Base-by-base conservation (phyloP, 805 yeast species). In the Candida mattraensis region DNA sequence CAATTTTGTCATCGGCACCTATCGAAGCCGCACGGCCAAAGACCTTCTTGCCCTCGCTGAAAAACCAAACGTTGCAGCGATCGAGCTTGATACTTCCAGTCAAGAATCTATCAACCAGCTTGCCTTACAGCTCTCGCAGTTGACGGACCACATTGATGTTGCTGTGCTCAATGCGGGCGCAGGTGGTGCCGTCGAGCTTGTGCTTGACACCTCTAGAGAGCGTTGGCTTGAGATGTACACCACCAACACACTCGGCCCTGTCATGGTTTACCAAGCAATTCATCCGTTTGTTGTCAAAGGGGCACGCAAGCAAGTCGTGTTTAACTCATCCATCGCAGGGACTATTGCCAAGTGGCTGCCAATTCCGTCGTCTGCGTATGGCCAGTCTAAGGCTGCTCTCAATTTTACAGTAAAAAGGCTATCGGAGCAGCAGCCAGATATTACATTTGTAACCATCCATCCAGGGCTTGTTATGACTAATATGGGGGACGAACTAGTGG, bases 1-100 rank as follows among this genome's bases (percentile, higher is more conserved):
- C 8, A 51, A 44, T 30, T 16, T 25, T 5, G 53, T 60, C 12
- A 38, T 58, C 25, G 58, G 58, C 1, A 14, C 40, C 7, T 14
- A 19, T 9, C 31, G 37, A 26, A 18, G 19, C 20, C 18, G 21
- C 17, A 16, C 32, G 26, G 24, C 37, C 9, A 19, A 50, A 15
- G 50, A 42, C 10, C 36, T 58, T 20, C 10, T 30, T 12, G 37
- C 45, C 23, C 37, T 49, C 28, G 30, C 40, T 7, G 21, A 41
- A 21, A 30, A 28, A 12, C 8, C 13, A 3, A 35, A 30, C n/a
- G 35, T 35, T 5, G 29, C 12, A 4, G 30, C 28, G 18, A 26
- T 30, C 26, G 27, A 24, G 12, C 20, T 39, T 7, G 43, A 39
- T 22, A 13, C 18, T 9, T 23, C 25, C 4, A 13, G 4, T 15